Evolutionary conservation across 1,284 basidiomycete species (phyloP).

Genomic region (Psilocybe mexicana): DNA sequence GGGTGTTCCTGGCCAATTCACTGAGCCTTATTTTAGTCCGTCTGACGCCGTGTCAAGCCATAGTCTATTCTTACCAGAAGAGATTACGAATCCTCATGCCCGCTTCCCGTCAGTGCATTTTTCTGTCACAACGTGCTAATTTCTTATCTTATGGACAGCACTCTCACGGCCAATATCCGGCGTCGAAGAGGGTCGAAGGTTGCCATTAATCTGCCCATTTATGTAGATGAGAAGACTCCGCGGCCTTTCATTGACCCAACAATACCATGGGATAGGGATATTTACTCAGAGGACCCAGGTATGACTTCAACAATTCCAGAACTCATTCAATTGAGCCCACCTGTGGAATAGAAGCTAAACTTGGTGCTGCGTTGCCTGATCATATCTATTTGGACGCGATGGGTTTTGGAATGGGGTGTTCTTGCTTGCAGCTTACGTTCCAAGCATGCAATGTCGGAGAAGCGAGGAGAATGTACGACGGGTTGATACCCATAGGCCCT

Average conservation of each 20-base stretch:
- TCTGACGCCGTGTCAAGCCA: conserved; percentile 78
- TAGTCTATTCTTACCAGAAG: conserved; percentile 92
- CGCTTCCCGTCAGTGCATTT: conserved; percentile 84
- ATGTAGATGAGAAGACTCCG: conserved; percentile 86
- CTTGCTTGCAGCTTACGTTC: conserved; percentile 97
- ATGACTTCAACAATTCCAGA: conserved; percentile 17
- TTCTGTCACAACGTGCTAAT: conserved; percentile 5
- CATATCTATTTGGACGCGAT: conserved; percentile 99
- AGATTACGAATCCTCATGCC: conserved; percentile 96
- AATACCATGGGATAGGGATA: conserved; percentile 80
- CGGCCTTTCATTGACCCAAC: conserved; percentile 89
- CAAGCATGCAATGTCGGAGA: conserved; percentile 94
- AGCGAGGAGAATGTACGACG: conserved; percentile 92
- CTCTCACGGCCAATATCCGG: conserved; percentile 95
- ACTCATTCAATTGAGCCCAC: conserved; percentile 4
- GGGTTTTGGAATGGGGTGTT: conserved; percentile 99
- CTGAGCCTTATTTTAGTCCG: conserved; percentile 85
- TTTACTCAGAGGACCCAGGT: conserved; percentile 85
- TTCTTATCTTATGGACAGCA: conserved; percentile 48
- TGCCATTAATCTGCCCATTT: conserved; percentile 94
- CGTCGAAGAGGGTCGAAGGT: conserved; percentile 91
- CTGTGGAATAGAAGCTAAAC: conserved; percentile 74
- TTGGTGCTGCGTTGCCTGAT: conserved; percentile 83
- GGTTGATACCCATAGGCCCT: conserved; percentile 90
- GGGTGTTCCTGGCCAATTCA: conserved; percentile 87